Percentiles rank a stretch among this genome's conserved stretches.
Conservation (phyloP, 805 yeast species). For the Jamesozyma jinghongensis region DNA sequence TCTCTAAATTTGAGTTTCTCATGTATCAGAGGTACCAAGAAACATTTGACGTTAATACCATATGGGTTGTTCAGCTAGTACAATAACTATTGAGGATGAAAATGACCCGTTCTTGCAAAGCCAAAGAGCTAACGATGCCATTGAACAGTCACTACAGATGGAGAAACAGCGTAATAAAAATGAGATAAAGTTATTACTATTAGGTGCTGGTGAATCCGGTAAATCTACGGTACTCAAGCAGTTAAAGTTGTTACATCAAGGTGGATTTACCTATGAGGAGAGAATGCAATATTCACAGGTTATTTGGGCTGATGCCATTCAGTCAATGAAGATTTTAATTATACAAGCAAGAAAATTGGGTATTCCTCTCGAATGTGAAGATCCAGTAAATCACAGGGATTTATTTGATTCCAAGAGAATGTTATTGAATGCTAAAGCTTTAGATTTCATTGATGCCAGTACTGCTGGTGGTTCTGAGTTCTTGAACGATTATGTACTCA, state of each 20-base stretch:
- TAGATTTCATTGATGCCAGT: slow-evolving; percentile 54
- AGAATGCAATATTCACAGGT: slow-evolving; percentile 72
- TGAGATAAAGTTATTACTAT: slow-evolving; percentile 60
- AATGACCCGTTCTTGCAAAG: slow-evolving; percentile 47
- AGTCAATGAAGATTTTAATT: slow-evolving; percentile 69
- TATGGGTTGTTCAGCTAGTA: slow-evolving; percentile 70
- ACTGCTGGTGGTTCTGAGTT: slow-evolving; percentile 59
- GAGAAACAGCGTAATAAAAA: slow-evolving; percentile 46
- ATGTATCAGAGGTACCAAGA: neutral
- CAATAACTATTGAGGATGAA: slow-evolving; percentile 30
- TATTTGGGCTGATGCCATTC: slow-evolving; percentile 87
- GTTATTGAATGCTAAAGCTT: slow-evolving; percentile 47
- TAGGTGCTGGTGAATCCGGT: slow-evolving; percentile 94
- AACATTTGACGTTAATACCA: no score
- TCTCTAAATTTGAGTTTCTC: neutral
- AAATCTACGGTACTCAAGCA: slow-evolving; percentile 90
- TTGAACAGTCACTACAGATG: slow-evolving; percentile 51
- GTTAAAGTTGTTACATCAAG: slow-evolving; percentile 73
- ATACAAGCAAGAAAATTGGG: slow-evolving; percentile 64
- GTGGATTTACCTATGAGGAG: slow-evolving; percentile 76
- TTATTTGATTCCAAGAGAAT: slow-evolving; percentile 41
- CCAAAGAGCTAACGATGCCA: slow-evolving; percentile 48
- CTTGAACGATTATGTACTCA: slow-evolving; percentile 53
- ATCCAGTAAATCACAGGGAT: slow-evolving; percentile 33
- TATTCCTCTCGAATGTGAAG: slow-evolving; percentile 59